Conservation (phyloP, 495 filamentous ascomycete species). For the Umbilicaria muhlenbergii region DNA sequence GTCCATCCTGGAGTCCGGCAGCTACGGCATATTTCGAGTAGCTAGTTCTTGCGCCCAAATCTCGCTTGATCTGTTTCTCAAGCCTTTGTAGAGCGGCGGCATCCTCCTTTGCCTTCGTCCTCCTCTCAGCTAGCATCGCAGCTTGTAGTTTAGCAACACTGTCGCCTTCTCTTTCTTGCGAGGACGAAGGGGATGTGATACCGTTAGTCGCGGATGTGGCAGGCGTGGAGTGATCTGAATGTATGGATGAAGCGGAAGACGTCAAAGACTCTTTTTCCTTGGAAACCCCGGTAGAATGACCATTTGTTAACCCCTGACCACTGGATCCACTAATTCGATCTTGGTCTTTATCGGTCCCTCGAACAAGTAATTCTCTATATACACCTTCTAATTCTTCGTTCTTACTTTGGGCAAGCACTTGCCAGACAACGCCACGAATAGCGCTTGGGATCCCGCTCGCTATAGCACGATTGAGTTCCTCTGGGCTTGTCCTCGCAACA, state of each 20-base stretch:
- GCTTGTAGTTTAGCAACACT: constrained; percentile 49
- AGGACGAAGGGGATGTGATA: constrained; percentile 37
- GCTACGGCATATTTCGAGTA: constrained; percentile 86
- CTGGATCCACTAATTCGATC: constrained; percentile 30
- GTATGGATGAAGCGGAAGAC: constrained; percentile 69
- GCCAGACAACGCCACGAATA: constrained; percentile 94
- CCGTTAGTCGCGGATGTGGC: constrained; percentile 44
- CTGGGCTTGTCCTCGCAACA: constrained; percentile 66
- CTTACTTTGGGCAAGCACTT: constrained; percentile 87
- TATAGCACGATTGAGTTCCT: constrained; percentile 80
- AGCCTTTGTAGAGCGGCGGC: constrained; percentile 56
- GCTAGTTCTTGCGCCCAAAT: constrained; percentile 84
- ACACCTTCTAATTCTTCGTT: constrained; percentile 77
- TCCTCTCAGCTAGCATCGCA: constrained; percentile 44
- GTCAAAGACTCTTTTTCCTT: constrained; percentile 46
- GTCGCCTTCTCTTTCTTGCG: constrained; percentile 48
- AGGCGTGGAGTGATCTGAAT: constrained; percentile 60
- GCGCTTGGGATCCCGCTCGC: constrained; percentile 87
- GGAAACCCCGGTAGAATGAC: constrained; percentile 24
- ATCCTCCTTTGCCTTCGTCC: constrained; percentile 65
- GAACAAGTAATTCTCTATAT: constrained; percentile 65
- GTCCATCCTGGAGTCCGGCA: constrained; percentile 79
- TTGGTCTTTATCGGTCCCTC: constrained; percentile 66
- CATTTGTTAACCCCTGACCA: constrained; percentile 15
- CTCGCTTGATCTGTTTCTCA: constrained; percentile 79